Base-by-base conservation (phyloP, 1,139 yeast species). In the Sugiyamaella grinbergsii region DNA sequence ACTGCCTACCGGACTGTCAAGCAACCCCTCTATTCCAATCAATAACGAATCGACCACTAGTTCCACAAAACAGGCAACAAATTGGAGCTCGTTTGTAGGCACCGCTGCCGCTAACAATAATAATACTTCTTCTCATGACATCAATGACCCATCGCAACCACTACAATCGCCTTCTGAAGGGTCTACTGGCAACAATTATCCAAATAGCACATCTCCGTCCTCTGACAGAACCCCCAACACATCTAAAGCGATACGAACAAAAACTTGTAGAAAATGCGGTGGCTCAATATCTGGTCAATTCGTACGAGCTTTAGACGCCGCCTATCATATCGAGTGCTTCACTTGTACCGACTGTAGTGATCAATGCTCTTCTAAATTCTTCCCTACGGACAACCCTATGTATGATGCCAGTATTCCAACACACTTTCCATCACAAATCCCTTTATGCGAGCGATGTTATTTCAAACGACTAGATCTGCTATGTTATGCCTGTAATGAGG, bases 401-500 rank as follows among this genome's bases (percentile, higher is more conserved):
- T 58, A 73, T 18, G 71, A 75, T 6, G 81, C 49, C 7, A 16
- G 11, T 18, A 47, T 38, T 19, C 38, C 49, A 6, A n/a, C 42
- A 31, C 20, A 77, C 4, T 19, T 32, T 2, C 41, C 45, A 8
- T 18, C 44, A 11, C 81, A 82, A 56, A 83, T 88, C 3, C 89
- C 97, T 0, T 75, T 94, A 26, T 94, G 98, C 70, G 98, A 94
- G 68, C 86, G 82, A 60, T 96, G 94, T 70, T 93, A 91, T 66
- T 93, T 93, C 73, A 82, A 82, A 61, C 80, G 95, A 60, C 78
- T 90, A 54, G 86, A 88, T 54, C 75, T 93, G 52, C 79, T 93
- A 26, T 94, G 99, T 64, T 79, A 77, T 63, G 86, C 82, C 31
- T 94, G 99, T 71, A 81, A 88, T 59, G 79, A 78, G 31, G 96